Evolutionary conservation across 495 filamentous ascomycete species (phyloP).

Genomic region (Ascobolus immersus): DNA sequence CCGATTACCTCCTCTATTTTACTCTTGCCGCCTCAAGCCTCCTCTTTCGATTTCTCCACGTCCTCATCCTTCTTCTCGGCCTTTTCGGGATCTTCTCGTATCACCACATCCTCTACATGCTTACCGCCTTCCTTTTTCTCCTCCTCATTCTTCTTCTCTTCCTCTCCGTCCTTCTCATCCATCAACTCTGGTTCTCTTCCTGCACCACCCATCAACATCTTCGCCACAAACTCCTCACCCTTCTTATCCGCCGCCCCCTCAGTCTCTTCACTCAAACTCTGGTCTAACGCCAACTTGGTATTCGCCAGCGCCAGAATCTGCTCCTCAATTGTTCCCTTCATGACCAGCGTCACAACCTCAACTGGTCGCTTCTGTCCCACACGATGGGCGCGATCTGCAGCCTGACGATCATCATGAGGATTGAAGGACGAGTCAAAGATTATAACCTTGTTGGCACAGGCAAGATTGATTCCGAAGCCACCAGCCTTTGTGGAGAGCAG

Average conservation of each 20-base stretch:
- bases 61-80: background rate
- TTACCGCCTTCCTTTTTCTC: conserved; percentile 11
- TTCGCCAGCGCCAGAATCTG: conserved; percentile 71
- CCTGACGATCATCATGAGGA: conserved; percentile 86
- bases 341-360: conserved; percentile 48
- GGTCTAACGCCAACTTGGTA: conserved; percentile 78
- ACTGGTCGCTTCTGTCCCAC: conserved; percentile 77
- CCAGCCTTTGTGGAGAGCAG: conserved; percentile 80
- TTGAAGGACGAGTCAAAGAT: conserved; percentile 94
- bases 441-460: conserved; percentile 85
- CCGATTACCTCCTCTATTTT: no score
- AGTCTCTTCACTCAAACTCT: conserved; percentile 45
- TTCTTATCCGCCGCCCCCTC: conserved; percentile 25
- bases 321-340: conserved; percentile 67
- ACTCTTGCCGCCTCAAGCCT: no score
- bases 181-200: conserved; percentile 9
- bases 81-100: no score
- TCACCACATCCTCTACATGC: no score
- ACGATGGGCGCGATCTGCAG: conserved; percentile 85
- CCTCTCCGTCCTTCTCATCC: conserved; percentile 4
- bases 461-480: conserved; percentile 83
- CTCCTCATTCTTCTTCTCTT: conserved; percentile 6
- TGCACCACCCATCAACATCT: conserved; percentile 29
- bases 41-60: background rate
- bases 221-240: conserved; percentile 35